Evolutionary conservation across 208 protist genomes (phyloP), one percentile per base, ranked within the genome.

Genomic region (Plasmodiophora brassicae): DNA sequence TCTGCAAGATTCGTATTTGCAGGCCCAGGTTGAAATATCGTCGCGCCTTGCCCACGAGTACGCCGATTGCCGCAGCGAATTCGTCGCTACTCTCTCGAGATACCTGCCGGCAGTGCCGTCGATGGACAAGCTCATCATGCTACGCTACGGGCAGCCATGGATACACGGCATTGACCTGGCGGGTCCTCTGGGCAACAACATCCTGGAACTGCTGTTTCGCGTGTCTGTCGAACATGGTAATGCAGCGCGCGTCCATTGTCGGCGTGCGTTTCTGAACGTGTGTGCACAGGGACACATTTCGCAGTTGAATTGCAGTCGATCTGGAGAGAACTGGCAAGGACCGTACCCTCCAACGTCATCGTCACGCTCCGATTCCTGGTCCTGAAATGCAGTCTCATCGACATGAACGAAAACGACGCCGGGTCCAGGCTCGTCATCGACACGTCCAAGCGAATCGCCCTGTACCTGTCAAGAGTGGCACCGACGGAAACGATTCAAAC

Each of bases 91-190:
- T 32, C n/a, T 78, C 5, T 78, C 32, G 65, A 78, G 41, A 78
- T 78, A 78, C 65, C 41, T 78, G 65, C 65, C 65, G 14, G 32
- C 65, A 78, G 65, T 78, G 32, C 65, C 65, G 32, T 32, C 65
- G 20, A 44, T 44, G 10, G 65, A 78, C n/a, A n/a, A 78, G n/a
- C 5, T 78, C 14, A 78, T 78, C n/a, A 78, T 78, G 65, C 65
- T 78, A 78, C 65, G 65, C 65, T 78, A 78, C n/a, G 32, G 65
- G 32, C 14, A 32, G 41, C 41, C 32, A 14, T 78, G 65, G 65
- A 78, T 78, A 44, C 5, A 78, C 10, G 65, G n/a, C 65, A 78
- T 78, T 38, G n/a, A 78, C n/a, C 41, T 78, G n/a, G 41, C 5
- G 5, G n/a, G 65, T 44, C 32, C 32, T 44, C 14, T 78, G 10